phyloP scores from a whole-genome alignment of 257 asterid species.

The Perilla frutescens region DNA sequence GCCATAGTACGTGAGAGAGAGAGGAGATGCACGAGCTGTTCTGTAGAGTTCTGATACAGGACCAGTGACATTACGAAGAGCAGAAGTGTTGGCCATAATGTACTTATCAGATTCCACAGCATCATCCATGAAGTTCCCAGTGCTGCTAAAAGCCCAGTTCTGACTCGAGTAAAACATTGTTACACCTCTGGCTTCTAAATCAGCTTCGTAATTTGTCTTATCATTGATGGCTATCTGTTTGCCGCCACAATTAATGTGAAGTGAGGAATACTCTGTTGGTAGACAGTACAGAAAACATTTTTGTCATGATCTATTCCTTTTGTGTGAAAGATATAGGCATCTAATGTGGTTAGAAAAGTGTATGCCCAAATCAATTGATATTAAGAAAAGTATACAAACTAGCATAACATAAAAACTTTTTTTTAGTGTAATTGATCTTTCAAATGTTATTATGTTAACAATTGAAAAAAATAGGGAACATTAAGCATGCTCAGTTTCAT shows the following conservation, averaged over 20 bases:
- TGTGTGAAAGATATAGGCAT: not conserved
- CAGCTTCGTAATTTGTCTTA: slow-evolving; percentile 60
- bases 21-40: slow-evolving; percentile 81
- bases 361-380: no score
- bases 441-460: not conserved
- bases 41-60: slow-evolving; percentile 55
- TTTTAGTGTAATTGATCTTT: not conserved
- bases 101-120: slow-evolving; percentile 64
- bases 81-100: slow-evolving; percentile 48
- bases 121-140: slow-evolving; percentile 87
- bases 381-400: no score
- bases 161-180: slow-evolving; percentile 61
- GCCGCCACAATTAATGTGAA: slow-evolving; percentile 90
- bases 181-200: slow-evolving; percentile 79
- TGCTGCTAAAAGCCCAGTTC: slow-evolving; percentile 96
- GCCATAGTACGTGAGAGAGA: slow-evolving; percentile 91
- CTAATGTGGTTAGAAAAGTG: not conserved
- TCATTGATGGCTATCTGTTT: slow-evolving; percentile 40
- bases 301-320: not conserved
- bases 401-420: not conserved
- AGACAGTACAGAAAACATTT: slow-evolving; percentile 15
- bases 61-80: slow-evolving; percentile 41
- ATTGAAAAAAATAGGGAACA: not conserved
- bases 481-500: not conserved
- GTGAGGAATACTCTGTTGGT: slow-evolving; percentile 57